Percentiles rank a stretch among this genome's conserved stretches.
phyloP scores from a whole-genome alignment of 2,329 filamentous ascomycete genomes.

The Ceratocystis destructans region DNA sequence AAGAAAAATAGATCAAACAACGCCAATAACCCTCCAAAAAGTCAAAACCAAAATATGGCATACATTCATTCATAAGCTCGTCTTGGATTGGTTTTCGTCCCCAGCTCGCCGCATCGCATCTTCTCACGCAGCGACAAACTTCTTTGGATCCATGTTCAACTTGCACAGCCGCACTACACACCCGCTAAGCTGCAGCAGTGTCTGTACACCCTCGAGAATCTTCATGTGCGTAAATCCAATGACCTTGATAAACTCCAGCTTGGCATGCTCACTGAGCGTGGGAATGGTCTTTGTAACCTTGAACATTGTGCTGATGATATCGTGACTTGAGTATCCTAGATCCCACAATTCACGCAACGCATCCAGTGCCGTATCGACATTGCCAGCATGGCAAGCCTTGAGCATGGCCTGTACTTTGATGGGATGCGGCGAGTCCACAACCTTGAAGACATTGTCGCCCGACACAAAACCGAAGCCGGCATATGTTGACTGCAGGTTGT shows the following conservation, averaged over 20 bases:
- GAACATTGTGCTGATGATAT: slow-evolving; percentile 99
- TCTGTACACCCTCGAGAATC: slow-evolving; percentile 94
- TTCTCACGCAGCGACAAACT: slow-evolving; percentile 41
- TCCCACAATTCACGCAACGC: slow-evolving; percentile 83
- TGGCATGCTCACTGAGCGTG: slow-evolving; percentile 81
- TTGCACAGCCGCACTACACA: slow-evolving; percentile 84
- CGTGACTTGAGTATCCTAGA: slow-evolving; percentile 93
- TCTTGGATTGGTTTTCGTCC: not conserved
- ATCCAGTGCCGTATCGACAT: slow-evolving; percentile 77
- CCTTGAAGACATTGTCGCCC: slow-evolving; percentile 93
- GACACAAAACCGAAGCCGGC: slow-evolving; percentile 96
- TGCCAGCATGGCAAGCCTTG: slow-evolving; percentile 87
- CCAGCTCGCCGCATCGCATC: not conserved
- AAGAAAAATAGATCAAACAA: slow-evolving; percentile 1
- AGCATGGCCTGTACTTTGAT: slow-evolving; percentile 99
- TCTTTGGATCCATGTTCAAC: slow-evolving; percentile 88
- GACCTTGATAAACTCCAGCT: slow-evolving; percentile 95
- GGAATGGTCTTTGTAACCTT: slow-evolving; percentile 92
- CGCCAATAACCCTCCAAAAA: slow-evolving; percentile 1
- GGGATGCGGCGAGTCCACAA: slow-evolving; percentile 92
- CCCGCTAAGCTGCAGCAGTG: slow-evolving; percentile 81
- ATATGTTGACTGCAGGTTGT: slow-evolving; percentile 86
- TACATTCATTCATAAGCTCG: slow-evolving; percentile 8
- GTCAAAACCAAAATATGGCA: not conserved
- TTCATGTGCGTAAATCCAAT: slow-evolving; percentile 99